Evolutionary conservation across 768 basidiomycete species (phyloP).

Genomic region (Boletus vinaceobasis): DNA sequence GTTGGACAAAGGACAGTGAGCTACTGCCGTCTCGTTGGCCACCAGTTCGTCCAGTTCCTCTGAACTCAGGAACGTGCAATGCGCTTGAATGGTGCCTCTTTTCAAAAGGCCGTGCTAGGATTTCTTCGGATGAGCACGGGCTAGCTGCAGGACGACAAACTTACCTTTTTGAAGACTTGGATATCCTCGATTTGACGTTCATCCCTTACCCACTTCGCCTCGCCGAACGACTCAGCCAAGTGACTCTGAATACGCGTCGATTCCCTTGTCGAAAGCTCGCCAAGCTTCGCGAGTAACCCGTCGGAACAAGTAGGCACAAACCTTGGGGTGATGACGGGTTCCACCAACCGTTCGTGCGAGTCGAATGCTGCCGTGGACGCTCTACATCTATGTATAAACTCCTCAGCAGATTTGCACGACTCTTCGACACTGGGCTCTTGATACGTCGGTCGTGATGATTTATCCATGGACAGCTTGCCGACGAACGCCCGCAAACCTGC

Average conservation of each 20-base stretch:
- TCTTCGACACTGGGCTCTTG: constrained; percentile 52
- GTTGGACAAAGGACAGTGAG: constrained; percentile 89
- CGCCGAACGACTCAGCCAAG: constrained; percentile 74
- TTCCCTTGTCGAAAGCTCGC: constrained; percentile 44
- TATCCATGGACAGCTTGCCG: constrained; percentile 92
- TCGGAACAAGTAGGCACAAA: constrained; percentile 88
- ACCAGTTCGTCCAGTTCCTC: constrained; percentile 51
- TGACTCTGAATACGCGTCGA: constrained; percentile 74
- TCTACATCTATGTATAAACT: constrained; percentile 55
- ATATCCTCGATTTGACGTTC: constrained; percentile 66
- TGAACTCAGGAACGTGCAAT: constrained; percentile 76
- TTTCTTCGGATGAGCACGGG: constrained; percentile 6
- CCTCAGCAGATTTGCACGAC: constrained; percentile 48
- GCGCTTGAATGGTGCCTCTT: constrained; percentile 72
- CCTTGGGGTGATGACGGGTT: constrained; percentile 84
- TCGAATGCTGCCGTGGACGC: constrained; percentile 40
- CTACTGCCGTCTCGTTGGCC: constrained; percentile 55
- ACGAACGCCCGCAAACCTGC: constrained; percentile 76
- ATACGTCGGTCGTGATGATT: constrained; percentile 68
- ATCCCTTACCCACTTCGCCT: constrained; percentile 66
- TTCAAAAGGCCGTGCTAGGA: constrained; percentile 59
- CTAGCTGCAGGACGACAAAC: neutral
- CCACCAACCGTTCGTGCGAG: constrained; percentile 50
- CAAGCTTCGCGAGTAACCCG: constrained; percentile 61
- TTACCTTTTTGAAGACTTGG: constrained; percentile 69